phyloP scores from a whole-genome alignment of 2,329 filamentous ascomycete species.

The Fusarium pseudoanthophilum region DNA sequence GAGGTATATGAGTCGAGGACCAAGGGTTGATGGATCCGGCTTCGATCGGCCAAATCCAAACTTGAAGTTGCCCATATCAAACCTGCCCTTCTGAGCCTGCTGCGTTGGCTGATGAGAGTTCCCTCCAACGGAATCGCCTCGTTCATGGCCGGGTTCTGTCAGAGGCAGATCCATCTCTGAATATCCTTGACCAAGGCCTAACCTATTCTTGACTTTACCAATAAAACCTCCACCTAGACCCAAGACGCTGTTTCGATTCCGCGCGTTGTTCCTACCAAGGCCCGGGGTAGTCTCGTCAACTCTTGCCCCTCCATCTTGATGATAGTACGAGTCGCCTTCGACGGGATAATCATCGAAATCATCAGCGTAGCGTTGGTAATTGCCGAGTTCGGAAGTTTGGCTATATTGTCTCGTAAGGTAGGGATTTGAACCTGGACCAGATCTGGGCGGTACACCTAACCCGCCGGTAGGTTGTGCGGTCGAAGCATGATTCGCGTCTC shows the following conservation, averaged over 20 bases:
- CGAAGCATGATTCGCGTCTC: constrained; percentile 59
- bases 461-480: constrained; percentile 54
- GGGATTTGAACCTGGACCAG: constrained; percentile 48
- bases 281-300: constrained; percentile 63
- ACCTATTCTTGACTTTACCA: constrained; percentile 86
- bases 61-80: constrained; percentile 83
- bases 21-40: constrained; percentile 88
- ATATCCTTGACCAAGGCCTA: constrained; percentile 89
- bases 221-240: constrained; percentile 87
- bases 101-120: constrained; percentile 52
- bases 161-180: constrained; percentile 98
- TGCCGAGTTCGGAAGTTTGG: constrained; percentile 84
- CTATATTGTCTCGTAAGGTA: constrained; percentile 66
- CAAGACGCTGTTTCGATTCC: constrained; percentile 89
- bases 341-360: constrained; percentile 85
- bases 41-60: constrained; percentile 90
- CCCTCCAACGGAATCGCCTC: constrained; percentile 52
- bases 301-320: constrained; percentile 76
- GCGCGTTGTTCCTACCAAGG: constrained; percentile 62
- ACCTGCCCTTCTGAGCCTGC: constrained; percentile 56
- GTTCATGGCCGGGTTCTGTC: constrained; percentile 74
- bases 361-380: constrained; percentile 91
- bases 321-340: constrained; percentile 85
- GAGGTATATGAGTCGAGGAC: constrained; percentile 91
- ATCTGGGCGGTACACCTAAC: constrained; percentile 38